Evolutionary conservation across 352 stramenopile species (phyloP).

Genomic region (Pythium apleroticum): DNA sequence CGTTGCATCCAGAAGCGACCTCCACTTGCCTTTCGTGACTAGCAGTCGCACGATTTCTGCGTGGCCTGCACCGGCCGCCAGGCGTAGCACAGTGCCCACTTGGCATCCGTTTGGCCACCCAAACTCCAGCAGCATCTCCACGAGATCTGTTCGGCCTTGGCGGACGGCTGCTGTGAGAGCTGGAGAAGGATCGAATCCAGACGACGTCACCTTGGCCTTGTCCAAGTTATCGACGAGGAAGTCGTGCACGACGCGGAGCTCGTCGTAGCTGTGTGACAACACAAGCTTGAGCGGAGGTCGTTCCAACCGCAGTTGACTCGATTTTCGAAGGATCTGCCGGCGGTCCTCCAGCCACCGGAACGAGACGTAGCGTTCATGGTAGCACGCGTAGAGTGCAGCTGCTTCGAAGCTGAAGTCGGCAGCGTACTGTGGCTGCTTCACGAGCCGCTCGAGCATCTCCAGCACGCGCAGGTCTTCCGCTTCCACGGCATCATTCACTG

Average conservation of each 20-base stretch:
- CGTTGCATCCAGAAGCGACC: constrained; percentile 8
- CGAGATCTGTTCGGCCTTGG: neutral
- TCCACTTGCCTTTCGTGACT: constrained; percentile 5
- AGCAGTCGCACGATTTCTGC: constrained; percentile 1
- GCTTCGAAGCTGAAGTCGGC: neutral
- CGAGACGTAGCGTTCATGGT: neutral
- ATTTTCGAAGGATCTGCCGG: neutral
- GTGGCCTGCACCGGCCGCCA: constrained; percentile 1
- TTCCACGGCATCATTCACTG: neutral
- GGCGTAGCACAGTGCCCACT: neutral
- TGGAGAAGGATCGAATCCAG: neutral
- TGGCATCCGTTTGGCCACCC: neutral
- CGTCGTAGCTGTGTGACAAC: neutral
- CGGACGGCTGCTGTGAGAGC: constrained; percentile 8
- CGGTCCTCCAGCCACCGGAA: constrained; percentile 8
- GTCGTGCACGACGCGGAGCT: constrained; percentile 1
- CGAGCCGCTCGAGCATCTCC: constrained; percentile 8
- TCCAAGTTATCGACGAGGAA: neutral
- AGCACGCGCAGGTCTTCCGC: constrained; percentile 12
- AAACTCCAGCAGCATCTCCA: neutral
- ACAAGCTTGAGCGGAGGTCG: neutral
- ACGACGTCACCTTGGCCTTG: neutral
- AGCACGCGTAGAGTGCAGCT: neutral
- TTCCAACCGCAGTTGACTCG: neutral
- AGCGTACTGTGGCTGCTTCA: constrained; percentile 5